phyloP scores from a whole-genome alignment of 345 rosid species.

The Dipteronia sinensis region DNA sequence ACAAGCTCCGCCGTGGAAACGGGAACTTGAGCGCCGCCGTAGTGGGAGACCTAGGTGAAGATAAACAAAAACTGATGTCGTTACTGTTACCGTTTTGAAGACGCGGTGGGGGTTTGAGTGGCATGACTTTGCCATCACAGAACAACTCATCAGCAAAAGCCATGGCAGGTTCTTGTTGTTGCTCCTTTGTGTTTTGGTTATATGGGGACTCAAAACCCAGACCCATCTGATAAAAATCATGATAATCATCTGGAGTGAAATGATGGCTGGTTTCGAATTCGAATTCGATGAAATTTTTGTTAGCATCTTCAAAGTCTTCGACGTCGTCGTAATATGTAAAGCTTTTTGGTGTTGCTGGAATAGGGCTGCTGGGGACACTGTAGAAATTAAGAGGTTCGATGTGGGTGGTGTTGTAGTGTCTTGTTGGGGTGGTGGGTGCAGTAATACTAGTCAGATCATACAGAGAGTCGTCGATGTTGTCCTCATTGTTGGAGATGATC shows the following conservation, averaged over 20 bases:
- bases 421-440: slow-evolving; percentile 37
- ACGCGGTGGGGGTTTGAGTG: slow-evolving; percentile 50
- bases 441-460: slow-evolving; percentile 9
- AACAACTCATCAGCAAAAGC: slow-evolving; percentile 65
- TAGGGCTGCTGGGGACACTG: slow-evolving; percentile 35
- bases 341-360: slow-evolving; percentile 13
- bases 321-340: background rate
- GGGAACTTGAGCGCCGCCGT: slow-evolving; percentile 22
- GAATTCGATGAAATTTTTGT: slow-evolving; percentile 30
- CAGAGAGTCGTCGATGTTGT: background rate
- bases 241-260: slow-evolving; percentile 1
- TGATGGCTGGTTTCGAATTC: slow-evolving; percentile 41
- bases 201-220: background rate
- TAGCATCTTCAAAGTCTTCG: slow-evolving; percentile 10
- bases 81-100: slow-evolving; percentile 6
- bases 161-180: slow-evolving; percentile 33
- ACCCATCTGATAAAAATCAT: background rate
- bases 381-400: slow-evolving; percentile 23
- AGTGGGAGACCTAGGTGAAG: slow-evolving; percentile 23
- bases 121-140: slow-evolving; percentile 47
- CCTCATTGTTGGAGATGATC: background rate
- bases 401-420: slow-evolving; percentile 12
- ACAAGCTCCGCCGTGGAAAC: slow-evolving; percentile 36
- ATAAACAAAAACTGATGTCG: slow-evolving; percentile 1
- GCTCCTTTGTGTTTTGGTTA: background rate